Evolutionary conservation across 1,284 basidiomycete species (phyloP), one percentile per base, ranked within the genome.

Genomic region (Puccinia coronata): DNA sequence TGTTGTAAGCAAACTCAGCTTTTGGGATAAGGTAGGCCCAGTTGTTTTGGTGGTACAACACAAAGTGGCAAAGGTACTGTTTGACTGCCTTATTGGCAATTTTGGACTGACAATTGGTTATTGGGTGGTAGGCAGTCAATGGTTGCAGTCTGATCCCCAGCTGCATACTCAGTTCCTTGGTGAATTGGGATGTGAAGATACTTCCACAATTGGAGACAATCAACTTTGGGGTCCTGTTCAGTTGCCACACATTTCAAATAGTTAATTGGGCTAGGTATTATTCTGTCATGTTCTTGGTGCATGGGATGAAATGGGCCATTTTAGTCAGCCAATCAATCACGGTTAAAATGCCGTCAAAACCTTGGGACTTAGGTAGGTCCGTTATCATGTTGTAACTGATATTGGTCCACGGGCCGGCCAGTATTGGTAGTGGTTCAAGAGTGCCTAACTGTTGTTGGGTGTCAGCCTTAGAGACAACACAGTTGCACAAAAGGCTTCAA

Each of bases 351-450:
- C 86, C 70, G 79, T 87, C 84, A 82, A 73, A 88, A 0, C 86
- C 86, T 3, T 84, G 82, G 0, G 86, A 87, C 11, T 9, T 9
- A 0, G 89, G 89, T 0, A 90, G 84, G 25, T 86, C 85, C 6
- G 85, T 85, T 43, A 90, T 88, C 71, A 88, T 85, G 82, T 90
- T 89, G 86, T 89, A 86, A 0, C 87, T 87, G 6, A 89, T 84
- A 0, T 85, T 84, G 41, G 84, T 83, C 85, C 87, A 90, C 0
- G 88, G 88, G 20, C 72, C 36, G 1, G 55, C 16, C 0, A 84
- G 83, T 55, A 59, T 82, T 16, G 6, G 88, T 23, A 88, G 84
- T 0, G 87, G 86, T 79, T 86, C 83, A 14, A 90, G 84, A 0
- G 84, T 72, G 2, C 89, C 88, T 69, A 71, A 71, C 43, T 8